Percentiles rank a stretch among this genome's conserved stretches.
These are phyloP conservation scores for Lentinula aciculospora DNA, from an alignment of 768 basidiomycete species.

Conservation along the genomic window DNA sequence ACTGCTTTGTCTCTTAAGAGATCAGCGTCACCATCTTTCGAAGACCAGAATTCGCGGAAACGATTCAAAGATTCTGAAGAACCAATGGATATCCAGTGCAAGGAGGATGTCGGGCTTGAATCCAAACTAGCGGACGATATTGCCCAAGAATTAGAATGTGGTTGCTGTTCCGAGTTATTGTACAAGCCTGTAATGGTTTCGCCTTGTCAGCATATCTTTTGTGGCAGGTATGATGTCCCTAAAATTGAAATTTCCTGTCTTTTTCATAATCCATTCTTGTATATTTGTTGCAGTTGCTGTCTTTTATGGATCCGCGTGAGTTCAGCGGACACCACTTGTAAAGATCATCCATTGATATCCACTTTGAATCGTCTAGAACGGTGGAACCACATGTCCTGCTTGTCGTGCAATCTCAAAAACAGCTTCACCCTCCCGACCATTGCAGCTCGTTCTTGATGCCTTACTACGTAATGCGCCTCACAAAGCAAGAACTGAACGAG, in stretches of 20 bases:
- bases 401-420: constrained; percentile 67
- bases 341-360: not conserved
- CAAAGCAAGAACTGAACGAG: constrained; percentile 59
- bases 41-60: constrained; percentile 46
- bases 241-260: constrained; percentile 5
- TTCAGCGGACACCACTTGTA: constrained; percentile 11
- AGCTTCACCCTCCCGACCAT: constrained; percentile 65
- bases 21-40: constrained; percentile 54
- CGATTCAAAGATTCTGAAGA: constrained; percentile 38
- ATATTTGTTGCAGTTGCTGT: constrained; percentile 51
- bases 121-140: constrained; percentile 50
- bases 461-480: constrained; percentile 68
- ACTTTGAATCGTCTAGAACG: constrained; percentile 47
- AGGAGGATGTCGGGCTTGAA: constrained; percentile 12
- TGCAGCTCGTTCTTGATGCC: constrained; percentile 69
- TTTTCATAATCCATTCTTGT: constrained; percentile 5
- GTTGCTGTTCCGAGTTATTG: constrained; percentile 78
- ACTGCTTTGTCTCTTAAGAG: constrained; percentile 41
- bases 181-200: constrained; percentile 78
- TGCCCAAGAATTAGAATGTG: constrained; percentile 75
- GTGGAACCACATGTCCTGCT: constrained; percentile 79
- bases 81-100: not conserved
- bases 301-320: constrained; percentile 81
- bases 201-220: constrained; percentile 89
- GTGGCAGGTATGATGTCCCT: constrained; percentile 58